Base-by-base conservation (phyloP, 1,284 basidiomycete species). In the Porodaedalea pini region DNA sequence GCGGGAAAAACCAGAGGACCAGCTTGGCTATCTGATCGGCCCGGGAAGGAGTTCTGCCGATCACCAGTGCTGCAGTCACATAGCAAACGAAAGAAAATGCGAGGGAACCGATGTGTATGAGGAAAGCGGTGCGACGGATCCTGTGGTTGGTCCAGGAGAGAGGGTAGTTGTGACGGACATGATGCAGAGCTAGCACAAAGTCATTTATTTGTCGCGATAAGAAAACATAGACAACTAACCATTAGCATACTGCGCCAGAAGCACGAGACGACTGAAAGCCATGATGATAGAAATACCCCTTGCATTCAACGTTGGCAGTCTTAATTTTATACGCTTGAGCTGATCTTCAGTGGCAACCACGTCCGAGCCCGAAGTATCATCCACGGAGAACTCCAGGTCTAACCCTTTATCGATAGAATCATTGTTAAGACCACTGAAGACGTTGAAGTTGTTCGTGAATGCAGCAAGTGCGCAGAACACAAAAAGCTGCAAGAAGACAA, bases 401-500 rank as follows among this genome's bases (percentile, higher is more conserved):
- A 52, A 3, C 1, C 44, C 25, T 47, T 60, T 40, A 19, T 41
- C 36, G 32, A 45, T 36, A 3, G 31, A 44, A 45, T 60, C 40
- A 19, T 56, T 43, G 25, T 27, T 37, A 11, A 59, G 53, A 3
- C 62, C 62, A 31, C 56, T 54, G 23, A 51, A 48, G 31, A 63
- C 41, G 41, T 63, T 53, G 27, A 63, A 63, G 39, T 61, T 59
- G 31, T 56, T 63, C 13, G 62, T 63, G 44, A 63, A 63, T 4
- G 62, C 54, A 3, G 62, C 62, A 13, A 63, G 52, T 2, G 59
- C 57, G 32, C 60, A 57, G 57, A 63, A 63, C 6, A 63, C 54
- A n/a, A 59, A 21, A 36, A 63, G 48, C 41, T 63, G 62, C 2
- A 61, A 23, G 58, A 57, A 58, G 36, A 59, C 58, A 32, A 63